Percentiles rank a stretch among this genome's conserved stretches.
These are phyloP conservation scores for Ilyonectria destructans DNA, from an alignment of 2,329 filamentous ascomycete genomes.

Conservation along the genomic window DNA sequence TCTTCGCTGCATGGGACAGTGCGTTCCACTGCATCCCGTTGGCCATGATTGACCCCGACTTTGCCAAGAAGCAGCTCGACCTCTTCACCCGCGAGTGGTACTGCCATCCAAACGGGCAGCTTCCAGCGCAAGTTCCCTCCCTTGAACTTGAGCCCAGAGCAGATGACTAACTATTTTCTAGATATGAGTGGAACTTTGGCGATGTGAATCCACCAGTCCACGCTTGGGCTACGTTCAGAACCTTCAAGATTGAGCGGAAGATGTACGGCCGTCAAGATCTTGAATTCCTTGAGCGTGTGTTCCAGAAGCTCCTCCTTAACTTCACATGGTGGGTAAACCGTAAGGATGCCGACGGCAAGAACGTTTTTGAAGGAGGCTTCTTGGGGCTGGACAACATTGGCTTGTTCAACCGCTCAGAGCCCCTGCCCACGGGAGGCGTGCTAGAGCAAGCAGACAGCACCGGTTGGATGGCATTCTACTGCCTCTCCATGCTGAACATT, in stretches of 20 bases:
- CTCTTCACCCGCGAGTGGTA: constrained; percentile 98
- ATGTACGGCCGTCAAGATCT: constrained; percentile 95
- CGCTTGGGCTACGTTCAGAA: constrained; percentile 95
- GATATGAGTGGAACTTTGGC: constrained; percentile 95
- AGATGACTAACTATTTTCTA: constrained; percentile 47
- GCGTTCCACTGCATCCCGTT: constrained; percentile 97
- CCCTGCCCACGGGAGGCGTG: constrained; percentile 91
- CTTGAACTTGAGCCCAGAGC: not conserved
- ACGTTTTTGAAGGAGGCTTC: constrained; percentile 97
- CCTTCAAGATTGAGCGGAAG: constrained; percentile 98
- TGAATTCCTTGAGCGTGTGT: constrained; percentile 95
- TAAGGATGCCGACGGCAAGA: constrained; percentile 95
- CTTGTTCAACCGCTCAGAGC: constrained; percentile 96
- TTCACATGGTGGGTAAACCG: constrained; percentile 99
- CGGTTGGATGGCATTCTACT: constrained; percentile 99
- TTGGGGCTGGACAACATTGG: constrained; percentile 97
- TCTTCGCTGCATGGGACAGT: constrained; percentile 97
- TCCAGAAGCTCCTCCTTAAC: constrained; percentile 95
- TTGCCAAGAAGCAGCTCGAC: constrained; percentile 98
- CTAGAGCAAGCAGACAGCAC: constrained; percentile 98
- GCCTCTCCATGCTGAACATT: constrained; percentile 96
- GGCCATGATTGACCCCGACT: constrained; percentile 97
- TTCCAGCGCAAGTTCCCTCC: constrained; percentile 80
- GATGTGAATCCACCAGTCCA: constrained; percentile 98
- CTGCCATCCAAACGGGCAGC: constrained; percentile 96